Evolutionary conservation across 495 filamentous ascomycete species (phyloP).

Genomic region (Lasiosphaeria miniovina): DNA sequence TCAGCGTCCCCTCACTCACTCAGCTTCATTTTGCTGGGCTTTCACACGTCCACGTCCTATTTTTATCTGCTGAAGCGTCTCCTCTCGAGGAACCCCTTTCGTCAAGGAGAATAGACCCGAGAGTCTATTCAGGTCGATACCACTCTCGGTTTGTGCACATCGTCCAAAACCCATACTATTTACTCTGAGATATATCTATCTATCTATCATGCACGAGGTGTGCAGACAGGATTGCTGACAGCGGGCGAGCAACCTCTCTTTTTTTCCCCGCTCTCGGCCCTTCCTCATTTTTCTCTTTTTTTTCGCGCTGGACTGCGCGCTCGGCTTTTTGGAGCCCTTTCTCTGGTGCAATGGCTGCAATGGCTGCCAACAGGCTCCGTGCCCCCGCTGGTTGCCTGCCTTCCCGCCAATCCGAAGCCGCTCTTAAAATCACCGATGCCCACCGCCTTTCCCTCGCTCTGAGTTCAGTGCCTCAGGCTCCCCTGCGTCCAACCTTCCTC

Average conservation of each 20-base stretch:
- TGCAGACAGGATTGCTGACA: constrained; percentile 5
- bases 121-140: not conserved
- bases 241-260: constrained; percentile 3
- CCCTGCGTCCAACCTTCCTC: constrained; percentile 9
- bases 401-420: constrained; percentile 10
- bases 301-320: not conserved
- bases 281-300: not conserved
- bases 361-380: constrained; percentile 9
- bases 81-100: not conserved
- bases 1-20: not conserved
- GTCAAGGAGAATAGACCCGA: not conserved
- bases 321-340: too few species aligned
- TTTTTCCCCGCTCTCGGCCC: constrained; percentile 8
- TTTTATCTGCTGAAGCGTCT: not conserved
- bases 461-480: constrained; percentile 18
- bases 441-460: constrained; percentile 19
- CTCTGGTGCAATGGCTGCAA: not conserved
- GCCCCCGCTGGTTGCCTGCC: constrained; percentile 1
- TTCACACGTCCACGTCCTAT: not conserved
- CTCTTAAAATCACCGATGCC: constrained; percentile 9
- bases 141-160: not conserved
- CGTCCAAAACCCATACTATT: not conserved
- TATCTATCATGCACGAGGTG: constrained; percentile 5
- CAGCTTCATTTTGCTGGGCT: constrained; percentile 4
- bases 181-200: constrained; percentile 1